These are phyloP conservation scores for Nematodospora valgi DNA, from an alignment of 805 yeast species.

Conservation along the genomic window DNA sequence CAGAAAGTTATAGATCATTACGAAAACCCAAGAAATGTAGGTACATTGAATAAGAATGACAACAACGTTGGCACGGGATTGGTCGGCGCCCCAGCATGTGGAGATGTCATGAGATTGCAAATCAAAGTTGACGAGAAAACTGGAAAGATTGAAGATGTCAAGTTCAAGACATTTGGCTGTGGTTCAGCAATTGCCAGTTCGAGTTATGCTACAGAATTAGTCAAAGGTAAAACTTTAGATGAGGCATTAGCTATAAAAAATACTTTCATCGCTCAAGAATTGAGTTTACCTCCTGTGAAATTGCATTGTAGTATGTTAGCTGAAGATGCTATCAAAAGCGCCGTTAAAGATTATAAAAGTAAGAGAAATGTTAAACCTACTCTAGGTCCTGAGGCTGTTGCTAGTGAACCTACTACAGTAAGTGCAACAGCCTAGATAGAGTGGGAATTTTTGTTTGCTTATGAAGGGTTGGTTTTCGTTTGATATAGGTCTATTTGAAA, in stretches of 20 bases:
- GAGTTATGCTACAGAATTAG: conserved; percentile 91
- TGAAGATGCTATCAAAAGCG: conserved; percentile 97
- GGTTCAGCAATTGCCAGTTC: conserved; percentile 97
- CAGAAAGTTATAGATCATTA: conserved; percentile 95
- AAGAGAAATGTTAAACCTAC: conserved; percentile 65
- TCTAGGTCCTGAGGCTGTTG: conserved; percentile 56
- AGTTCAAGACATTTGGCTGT: conserved; percentile 98
- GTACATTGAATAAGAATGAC: conserved; percentile 77
- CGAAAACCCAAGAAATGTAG: conserved; percentile 95
- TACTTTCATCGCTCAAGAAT: conserved; percentile 90
- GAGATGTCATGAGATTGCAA: conserved; percentile 97
- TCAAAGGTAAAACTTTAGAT: conserved; percentile 89
- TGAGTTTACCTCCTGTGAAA: conserved; percentile 94
- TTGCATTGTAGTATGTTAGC: conserved; percentile 98
- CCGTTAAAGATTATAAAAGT: conserved; percentile 88
- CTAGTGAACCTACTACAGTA: conserved; percentile 10
- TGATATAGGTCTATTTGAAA: no score
- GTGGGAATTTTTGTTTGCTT: no score
- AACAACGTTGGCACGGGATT: conserved; percentile 90
- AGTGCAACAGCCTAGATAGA: conserved; percentile 8
- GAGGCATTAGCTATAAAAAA: conserved; percentile 93
- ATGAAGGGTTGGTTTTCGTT: no score
- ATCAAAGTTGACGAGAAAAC: conserved; percentile 88
- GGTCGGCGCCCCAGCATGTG: conserved; percentile 99
- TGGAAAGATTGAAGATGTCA: conserved; percentile 91